Evolutionary conservation across 495 filamentous ascomycete species (phyloP), one percentile per base, ranked within the genome.

Genomic region (Alectoria sarmentosa): DNA sequence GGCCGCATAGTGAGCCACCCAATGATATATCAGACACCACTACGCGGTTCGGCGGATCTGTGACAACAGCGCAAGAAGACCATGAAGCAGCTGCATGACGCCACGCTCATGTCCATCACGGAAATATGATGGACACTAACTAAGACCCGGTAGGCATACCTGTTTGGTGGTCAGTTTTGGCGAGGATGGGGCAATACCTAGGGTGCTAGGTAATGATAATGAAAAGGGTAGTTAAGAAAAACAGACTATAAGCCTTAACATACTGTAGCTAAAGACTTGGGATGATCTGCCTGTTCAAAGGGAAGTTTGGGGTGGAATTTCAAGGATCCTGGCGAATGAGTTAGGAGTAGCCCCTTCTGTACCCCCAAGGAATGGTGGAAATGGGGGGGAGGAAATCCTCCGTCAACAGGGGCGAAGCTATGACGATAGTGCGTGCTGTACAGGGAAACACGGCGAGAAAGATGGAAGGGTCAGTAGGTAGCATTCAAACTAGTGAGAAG

Each of bases 41-140:
- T 30, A 28, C 49, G 49, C 49, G 49, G 30, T 54, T 54, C 49
- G 32, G 49, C 49, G 49, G 14, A 54, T 54, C 49, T 19, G 19
- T 14, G 28, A 15, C 28, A 5, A 54, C 26, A 17, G 49, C 49
- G 49, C 49, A 54, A 49, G 46, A 49, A 15, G 39, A 41, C 39
- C 13, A 15, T 17, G 49, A 54, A 54, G 49, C 49, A 3, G 14
- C 46, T 49, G 46, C 46, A 49, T 49, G n/a, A 14, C 46, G 28
- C 46, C n/a, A 28, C 46, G 23, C 0, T 49, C 46, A 49, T 49
- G 1, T 21, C 10, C n/a, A 48, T 8, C 21, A n/a, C 10, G 11
- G 36, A 11, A 38, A n/a, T n/a, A n/a, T n/a, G n/a, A n/a, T n/a
- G n/a, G n/a, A n/a, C n/a, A n/a, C n/a, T n/a, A n/a, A n/a, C n/a